Evolutionary conservation across 1,139 yeast genomes (phyloP), one percentile per base, ranked within the genome.

Genomic region (Petasospora rhodanensis): DNA sequence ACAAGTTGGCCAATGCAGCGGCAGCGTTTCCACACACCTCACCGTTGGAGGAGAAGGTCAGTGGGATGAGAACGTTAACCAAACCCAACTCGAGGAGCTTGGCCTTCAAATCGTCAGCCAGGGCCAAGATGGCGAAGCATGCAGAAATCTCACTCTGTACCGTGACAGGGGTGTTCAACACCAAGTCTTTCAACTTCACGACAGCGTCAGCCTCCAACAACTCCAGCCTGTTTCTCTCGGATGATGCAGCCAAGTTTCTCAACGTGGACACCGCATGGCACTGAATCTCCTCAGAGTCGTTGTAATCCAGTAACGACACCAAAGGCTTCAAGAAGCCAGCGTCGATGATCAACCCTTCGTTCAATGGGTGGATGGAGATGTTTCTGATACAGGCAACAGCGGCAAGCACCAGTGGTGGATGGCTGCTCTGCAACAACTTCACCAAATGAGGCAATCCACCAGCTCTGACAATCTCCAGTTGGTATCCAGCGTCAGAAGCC

Each of bases 21-120:
- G 97, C 98, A 4, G 96, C 84, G 59, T 93, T 91, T 36, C 99
- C 99, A 60, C 96, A 93, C 13, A 91, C 97, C 62, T 91, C 98
- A 41, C 91, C 85, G 55, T 89, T 87, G 42, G 75, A 75, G 30
- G 94, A 82, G 49, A 77, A 79, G 4, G 98, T 91, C 56, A 93
- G 71, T 16, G 97, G 97, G 43, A 91, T 81, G 43, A 91, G 73
- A 25, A 87, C 96, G 50, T 85, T 91, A 44, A 89, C 74, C 32
- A 93, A 81, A 35, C 87, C 91, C 49, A 89, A 72, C 43, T 85
- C 85, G 46, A 91, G 75, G 52, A 93, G 70, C 52, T 83, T 82
- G 37, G 83, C 76, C 63, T 91, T 93, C 51, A 94, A 75, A 53
- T 87, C 96, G 61, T 93, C 98, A 19, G 97, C 96, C 33, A 91